These are phyloP conservation scores for Epichloe scottii DNA, from an alignment of 2,329 filamentous ascomycete genomes.

Conservation along the genomic window DNA sequence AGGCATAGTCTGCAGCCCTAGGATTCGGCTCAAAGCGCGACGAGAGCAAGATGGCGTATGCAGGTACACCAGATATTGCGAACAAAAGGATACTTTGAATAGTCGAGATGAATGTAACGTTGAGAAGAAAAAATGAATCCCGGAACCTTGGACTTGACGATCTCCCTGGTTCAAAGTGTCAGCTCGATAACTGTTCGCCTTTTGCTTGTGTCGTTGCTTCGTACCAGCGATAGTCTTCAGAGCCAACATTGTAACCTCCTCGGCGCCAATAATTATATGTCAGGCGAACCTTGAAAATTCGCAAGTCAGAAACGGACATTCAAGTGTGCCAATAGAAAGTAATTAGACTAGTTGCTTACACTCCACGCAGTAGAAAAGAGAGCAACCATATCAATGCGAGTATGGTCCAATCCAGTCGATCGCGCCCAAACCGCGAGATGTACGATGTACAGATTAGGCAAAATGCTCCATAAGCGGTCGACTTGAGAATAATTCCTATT, in stretches of 20 bases:
- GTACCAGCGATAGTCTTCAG: conserved; percentile 86
- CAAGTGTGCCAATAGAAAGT: not conserved
- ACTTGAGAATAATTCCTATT: conserved; percentile 97
- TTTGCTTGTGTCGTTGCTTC: not conserved
- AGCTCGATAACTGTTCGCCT: not conserved
- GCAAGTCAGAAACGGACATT: not conserved
- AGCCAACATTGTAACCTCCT: conserved; percentile 78
- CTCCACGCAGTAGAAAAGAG: conserved; percentile 67
- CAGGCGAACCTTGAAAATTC: conserved; percentile 48
- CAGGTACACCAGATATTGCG: conserved; percentile 59
- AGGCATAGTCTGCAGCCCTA: conserved; percentile 33
- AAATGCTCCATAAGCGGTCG: conserved; percentile 80
- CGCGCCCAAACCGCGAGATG: conserved; percentile 80
- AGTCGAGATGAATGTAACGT: conserved; percentile 79
- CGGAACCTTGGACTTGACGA: conserved; percentile 55
- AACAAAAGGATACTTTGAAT: conserved; percentile 74
- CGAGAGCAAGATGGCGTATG: conserved; percentile 69
- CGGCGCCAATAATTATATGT: conserved; percentile 97
- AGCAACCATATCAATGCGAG: conserved; percentile 60
- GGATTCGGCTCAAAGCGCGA: conserved; percentile 46
- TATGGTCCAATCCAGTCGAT: conserved; percentile 55
- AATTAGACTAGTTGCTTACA: conserved; percentile 35
- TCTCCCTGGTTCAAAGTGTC: conserved; percentile 36
- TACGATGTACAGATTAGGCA: conserved; percentile 75
- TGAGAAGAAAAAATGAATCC: conserved; percentile 65